phyloP scores from a whole-genome alignment of 1,284 basidiomycete species.

The Singerocomus rubriflavus region DNA sequence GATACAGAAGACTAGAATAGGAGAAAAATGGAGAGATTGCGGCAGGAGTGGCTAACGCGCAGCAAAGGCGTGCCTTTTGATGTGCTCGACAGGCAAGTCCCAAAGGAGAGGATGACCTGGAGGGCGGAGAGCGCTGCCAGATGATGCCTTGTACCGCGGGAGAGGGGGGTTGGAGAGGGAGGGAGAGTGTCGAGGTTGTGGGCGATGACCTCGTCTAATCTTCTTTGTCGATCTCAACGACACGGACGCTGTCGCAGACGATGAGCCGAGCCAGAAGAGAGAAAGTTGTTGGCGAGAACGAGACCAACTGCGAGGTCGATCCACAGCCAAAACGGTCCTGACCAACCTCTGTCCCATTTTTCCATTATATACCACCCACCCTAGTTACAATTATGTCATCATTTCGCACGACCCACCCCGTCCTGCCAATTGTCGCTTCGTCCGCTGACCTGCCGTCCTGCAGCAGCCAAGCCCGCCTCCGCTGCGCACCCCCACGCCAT shows the following conservation, averaged over 20 bases:
- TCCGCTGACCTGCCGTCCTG: constrained; percentile 8
- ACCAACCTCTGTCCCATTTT: constrained; percentile 16
- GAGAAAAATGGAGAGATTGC: constrained; percentile 29
- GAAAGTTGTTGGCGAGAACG: constrained; percentile 33
- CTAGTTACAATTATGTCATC: constrained; percentile 26
- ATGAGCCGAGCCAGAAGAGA: constrained; percentile 37
- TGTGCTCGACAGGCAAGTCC: constrained; percentile 21
- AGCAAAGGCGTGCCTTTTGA: constrained; percentile 89
- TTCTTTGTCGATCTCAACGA: constrained; percentile 40
- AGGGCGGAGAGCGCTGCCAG: constrained; percentile 32
- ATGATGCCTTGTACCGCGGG: constrained; percentile 21
- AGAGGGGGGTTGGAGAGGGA: constrained; percentile 11
- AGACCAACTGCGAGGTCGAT: constrained; percentile 46
- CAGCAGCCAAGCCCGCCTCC: constrained; percentile 1
- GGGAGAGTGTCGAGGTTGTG: constrained; percentile 16
- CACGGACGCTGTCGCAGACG: constrained; percentile 42
- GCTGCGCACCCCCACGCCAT: background rate
- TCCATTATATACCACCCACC: constrained; percentile 27
- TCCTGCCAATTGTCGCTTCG: background rate
- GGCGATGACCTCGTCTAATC: constrained; percentile 23
- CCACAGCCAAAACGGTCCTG: constrained; percentile 39
- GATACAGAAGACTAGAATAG: constrained; percentile 33
- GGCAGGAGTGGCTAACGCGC: constrained; percentile 70
- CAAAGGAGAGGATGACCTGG: constrained; percentile 36
- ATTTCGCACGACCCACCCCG: constrained; percentile 23